Conservation (phyloP, 805 yeast genomes). For the Tetrapisispora fleetii region DNA sequence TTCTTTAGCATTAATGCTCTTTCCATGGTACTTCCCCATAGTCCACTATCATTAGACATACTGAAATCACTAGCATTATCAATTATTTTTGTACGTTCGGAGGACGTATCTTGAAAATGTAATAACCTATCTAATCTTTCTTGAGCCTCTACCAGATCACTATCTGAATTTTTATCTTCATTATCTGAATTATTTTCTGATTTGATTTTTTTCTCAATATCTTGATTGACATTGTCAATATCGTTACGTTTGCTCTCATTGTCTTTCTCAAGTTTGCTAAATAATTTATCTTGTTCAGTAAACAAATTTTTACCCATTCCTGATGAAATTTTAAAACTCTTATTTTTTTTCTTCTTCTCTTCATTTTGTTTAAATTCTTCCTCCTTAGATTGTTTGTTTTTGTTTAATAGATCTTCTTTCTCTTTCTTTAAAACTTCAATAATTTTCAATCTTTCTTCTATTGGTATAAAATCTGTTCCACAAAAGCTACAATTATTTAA, state of each 20-base stretch:
- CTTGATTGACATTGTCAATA: constrained; percentile 20
- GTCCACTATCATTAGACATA: constrained; percentile 42
- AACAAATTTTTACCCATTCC: constrained; percentile 58
- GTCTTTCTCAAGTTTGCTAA: constrained; percentile 48
- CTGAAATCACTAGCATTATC: constrained; percentile 82
- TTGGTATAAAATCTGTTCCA: constrained; percentile 52
- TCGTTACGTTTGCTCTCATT: constrained; percentile 27
- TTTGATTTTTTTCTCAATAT: constrained; percentile 27
- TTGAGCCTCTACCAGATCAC: constrained; percentile 60
- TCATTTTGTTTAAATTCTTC: constrained; percentile 12
- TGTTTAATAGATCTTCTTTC: constrained; percentile 33
- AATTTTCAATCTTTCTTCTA: constrained; percentile 53
- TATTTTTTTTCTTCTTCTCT: constrained; percentile 27
- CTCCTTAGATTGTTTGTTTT: constrained; percentile 12
- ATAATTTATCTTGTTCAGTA: constrained; percentile 56
- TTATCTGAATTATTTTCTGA: constrained; percentile 36
- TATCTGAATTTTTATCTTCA: constrained; percentile 25
- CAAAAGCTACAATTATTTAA: constrained; percentile 84
- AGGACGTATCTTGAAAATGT: constrained; percentile 74
- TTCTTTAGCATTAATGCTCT: constrained; percentile 78
- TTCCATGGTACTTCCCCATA: constrained; percentile 81
- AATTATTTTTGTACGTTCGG: constrained; percentile 83
- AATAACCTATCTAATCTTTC: constrained; percentile 62
- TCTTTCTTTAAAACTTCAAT: constrained; percentile 44
- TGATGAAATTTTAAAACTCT: constrained; percentile 42